Base-by-base conservation (phyloP, 2,329 filamentous ascomycete species). In the Colletotrichum tanaceti region DNA sequence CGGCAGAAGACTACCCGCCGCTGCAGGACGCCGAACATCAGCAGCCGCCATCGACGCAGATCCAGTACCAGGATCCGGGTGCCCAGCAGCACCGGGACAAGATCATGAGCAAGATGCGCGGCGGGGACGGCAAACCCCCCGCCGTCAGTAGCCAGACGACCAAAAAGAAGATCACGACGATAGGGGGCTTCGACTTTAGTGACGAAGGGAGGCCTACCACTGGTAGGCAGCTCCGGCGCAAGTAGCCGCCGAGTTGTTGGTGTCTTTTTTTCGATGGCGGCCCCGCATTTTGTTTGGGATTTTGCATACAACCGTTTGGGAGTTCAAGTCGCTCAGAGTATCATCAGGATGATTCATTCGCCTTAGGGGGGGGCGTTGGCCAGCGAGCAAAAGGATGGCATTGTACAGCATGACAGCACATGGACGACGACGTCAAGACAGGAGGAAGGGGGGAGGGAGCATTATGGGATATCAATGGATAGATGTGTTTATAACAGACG, bases 21-120 rank as follows among this genome's bases (percentile, higher is more conserved):
- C 61, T 52, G 11, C 58, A 62, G 53, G 49, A 58, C 18, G 16
- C 65, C 32, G 32, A 57, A 38, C 57, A 49, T n/a, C 60, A 46
- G 20, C 43, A 75, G 7, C 84, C 82, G 7, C 79, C 82, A 0
- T 77, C 82, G 2, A 88, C 86, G 9, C 86, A 89, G 75, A 77
- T 89, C 3, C 82, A 81, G 66, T 89, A 88, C 65, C 79, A 82
- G 5, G 84, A 87, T 65, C 82, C 84, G 0, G 82, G 85, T 20
- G 85, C 84, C 3, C 77, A 80, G 70, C 76, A 78, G 66, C 78
- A 78, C 59, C 83, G 81, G 73, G 80, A 78, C 38, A 76, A 78
- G 70, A 72, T 86, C 20, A 80, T 85, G 78, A 81, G 75, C 59
- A 81, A 80, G 71, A 84, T 86, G 78, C 64, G 75, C 65, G 61